Evolutionary conservation across 257 asterid genomes (phyloP).

Genomic region (Vinca minor): DNA sequence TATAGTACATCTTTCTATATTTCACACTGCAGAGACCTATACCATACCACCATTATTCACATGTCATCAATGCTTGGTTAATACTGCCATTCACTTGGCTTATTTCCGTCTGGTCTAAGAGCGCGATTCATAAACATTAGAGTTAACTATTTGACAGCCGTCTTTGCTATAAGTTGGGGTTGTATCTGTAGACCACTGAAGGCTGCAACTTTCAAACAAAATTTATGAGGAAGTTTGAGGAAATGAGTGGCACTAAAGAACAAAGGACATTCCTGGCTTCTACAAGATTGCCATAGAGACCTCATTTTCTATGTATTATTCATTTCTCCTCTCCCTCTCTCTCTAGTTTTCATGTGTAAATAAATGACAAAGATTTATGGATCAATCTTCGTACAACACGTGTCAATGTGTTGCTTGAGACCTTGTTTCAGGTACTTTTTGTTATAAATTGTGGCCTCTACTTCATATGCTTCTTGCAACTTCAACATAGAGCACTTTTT

Average conservation of each 20-base stretch:
- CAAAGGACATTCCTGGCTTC: constrained; percentile 13
- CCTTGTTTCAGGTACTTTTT: constrained; percentile 10
- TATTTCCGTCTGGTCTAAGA: no score
- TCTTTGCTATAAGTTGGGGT: no score
- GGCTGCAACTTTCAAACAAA: not conserved
- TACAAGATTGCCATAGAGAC: constrained; percentile 11
- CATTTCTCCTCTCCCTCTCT: not conserved
- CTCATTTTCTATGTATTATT: constrained; percentile 6
- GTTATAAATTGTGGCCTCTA: constrained; percentile 41
- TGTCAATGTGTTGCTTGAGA: constrained; percentile 24
- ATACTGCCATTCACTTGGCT: no score
- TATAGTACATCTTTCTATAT: not conserved
- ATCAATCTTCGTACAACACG: constrained; percentile 35
- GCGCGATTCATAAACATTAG: no score
- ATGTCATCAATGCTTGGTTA: no score
- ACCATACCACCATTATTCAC: no score
- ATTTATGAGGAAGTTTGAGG: not conserved
- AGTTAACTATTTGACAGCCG: no score
- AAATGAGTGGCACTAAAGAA: constrained; percentile 5
- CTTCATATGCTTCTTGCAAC: constrained; percentile 24
- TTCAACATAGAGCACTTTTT: constrained; percentile 1
- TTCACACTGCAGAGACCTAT: not conserved
- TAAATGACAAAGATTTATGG: constrained; percentile 18
- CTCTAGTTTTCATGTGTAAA: constrained; percentile 4
- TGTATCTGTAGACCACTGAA: not conserved